These are phyloP conservation scores for Oehlia diaphana DNA, from an alignment of 192 early-diverging fungal genomes.

Conservation along the genomic window DNA sequence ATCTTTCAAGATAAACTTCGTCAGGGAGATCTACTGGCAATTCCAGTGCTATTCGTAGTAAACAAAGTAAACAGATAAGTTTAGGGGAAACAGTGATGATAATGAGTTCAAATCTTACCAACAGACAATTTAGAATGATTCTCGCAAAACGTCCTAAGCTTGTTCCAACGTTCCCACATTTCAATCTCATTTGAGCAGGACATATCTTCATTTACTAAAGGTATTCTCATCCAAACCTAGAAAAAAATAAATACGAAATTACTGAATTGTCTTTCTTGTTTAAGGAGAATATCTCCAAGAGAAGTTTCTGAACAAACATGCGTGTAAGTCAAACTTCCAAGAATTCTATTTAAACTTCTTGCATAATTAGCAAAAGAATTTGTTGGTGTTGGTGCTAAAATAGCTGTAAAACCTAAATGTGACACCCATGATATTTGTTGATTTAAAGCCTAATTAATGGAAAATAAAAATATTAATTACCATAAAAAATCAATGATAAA, in stretches of 20 bases:
- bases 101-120: conserved; percentile 34
- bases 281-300: conserved; percentile 29
- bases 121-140: conserved; percentile 65
- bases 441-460: conserved; percentile 41
- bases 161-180: conserved; percentile 81
- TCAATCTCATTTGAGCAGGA: conserved; percentile 35
- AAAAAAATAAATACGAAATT: conserved; percentile 2
- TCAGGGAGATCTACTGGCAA: conserved; percentile 51
- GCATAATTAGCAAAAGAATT: conserved; percentile 56
- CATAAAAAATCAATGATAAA: conserved; percentile 1
- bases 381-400: conserved; percentile 53
- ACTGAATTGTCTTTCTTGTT: too few species aligned
- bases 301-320: conserved; percentile 30
- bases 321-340: neutral
- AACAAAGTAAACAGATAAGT: neutral
- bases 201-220: conserved; percentile 30
- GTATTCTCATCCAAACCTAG: conserved; percentile 56
- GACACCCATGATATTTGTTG: conserved; percentile 69
- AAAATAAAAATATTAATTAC: neutral
- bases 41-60: conserved; percentile 56
- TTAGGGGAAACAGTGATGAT: too few species aligned
- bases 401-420: conserved; percentile 64
- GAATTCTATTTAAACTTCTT: conserved; percentile 33
- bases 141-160: conserved; percentile 68
- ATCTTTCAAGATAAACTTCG: conserved; percentile 51